These are phyloP conservation scores for Groenewaldozyma salmanticensis DNA, from an alignment of 805 yeast genomes.

Conservation along the genomic window DNA sequence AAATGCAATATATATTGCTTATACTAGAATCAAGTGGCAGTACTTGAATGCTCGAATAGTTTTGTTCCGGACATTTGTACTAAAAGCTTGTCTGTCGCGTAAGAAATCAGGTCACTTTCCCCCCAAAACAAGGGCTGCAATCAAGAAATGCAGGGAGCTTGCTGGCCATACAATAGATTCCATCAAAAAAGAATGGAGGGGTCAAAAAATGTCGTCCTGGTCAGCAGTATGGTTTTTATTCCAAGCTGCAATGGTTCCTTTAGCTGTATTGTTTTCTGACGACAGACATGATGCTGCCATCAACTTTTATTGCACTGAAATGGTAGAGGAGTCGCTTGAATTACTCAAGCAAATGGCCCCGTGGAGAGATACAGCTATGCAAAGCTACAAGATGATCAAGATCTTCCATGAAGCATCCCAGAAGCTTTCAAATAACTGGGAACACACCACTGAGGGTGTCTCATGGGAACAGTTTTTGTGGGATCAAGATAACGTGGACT, in stretches of 20 bases:
- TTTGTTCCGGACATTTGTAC: not conserved
- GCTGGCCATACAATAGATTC: not conserved
- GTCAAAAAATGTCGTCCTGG: slow-evolving; percentile 5
- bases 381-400: not conserved
- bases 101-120: not conserved
- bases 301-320: not conserved
- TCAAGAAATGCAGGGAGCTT: not conserved
- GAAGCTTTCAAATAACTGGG: slow-evolving; percentile 3
- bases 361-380: not conserved
- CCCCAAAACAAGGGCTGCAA: not conserved
- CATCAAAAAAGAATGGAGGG: not conserved
- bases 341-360: not conserved
- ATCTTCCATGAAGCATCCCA: not conserved
- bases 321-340: not conserved
- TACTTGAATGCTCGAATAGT: slow-evolving; percentile 2
- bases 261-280: slow-evolving; percentile 1
- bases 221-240: slow-evolving; percentile 1
- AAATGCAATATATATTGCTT: not conserved
- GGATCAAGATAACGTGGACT: no score
- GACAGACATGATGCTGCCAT: not conserved
- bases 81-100: not conserved
- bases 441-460: no score
- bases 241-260: slow-evolving; percentile 1
- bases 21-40: not conserved
- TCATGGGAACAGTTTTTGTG: no score